Base-by-base conservation (phyloP, 345 rosid species). In the Turritis glabra region DNA sequence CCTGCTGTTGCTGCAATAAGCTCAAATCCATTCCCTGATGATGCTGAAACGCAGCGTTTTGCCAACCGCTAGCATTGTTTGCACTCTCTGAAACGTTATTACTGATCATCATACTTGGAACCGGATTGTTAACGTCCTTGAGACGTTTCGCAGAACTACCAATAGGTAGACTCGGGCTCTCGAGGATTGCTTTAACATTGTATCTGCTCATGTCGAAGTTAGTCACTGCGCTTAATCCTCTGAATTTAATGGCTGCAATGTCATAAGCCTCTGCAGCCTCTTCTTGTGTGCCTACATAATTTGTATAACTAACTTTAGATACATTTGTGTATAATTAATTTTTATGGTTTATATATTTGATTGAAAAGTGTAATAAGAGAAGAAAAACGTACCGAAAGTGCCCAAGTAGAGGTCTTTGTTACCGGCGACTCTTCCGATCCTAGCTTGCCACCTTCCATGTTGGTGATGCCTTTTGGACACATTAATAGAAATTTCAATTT, bases 201-300 rank as follows among this genome's bases (percentile, higher is more conserved):
- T 94, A 94, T 41, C 95, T 78, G 73, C 32, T 91, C 98, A 87
- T 94, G 68, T 94, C 98, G 38, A 94, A 94, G 80, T 94, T 94
- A n/a, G 98, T 94, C 46, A 94, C 98, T 10, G 97, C 98, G n/a
- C 85, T 88, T 7, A 94, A 75, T 18, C 98, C 98, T 19, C 98
- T 83, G 63, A 94, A 94, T 76, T 89, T 94, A 59, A 94, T 91
- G 44, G 98, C 97, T 23, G 98, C 98, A 14, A 91, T 87, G 82
- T 94, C 98, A 59, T 94, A 94, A 5, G 98, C 98, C 81, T 94
- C 98, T 2, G 97, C 98, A 21, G 98, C 98, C 77, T 94, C 98
- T 82, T 91, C 96, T 73, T 94, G 95, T 2, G 98, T 91, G 50
- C 95, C 97, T 94, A 27, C 43, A 61, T 25, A 5, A 29, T 47